Conservation (phyloP, 2,329 filamentous ascomycete species). For the Fusarium proliferatum region DNA sequence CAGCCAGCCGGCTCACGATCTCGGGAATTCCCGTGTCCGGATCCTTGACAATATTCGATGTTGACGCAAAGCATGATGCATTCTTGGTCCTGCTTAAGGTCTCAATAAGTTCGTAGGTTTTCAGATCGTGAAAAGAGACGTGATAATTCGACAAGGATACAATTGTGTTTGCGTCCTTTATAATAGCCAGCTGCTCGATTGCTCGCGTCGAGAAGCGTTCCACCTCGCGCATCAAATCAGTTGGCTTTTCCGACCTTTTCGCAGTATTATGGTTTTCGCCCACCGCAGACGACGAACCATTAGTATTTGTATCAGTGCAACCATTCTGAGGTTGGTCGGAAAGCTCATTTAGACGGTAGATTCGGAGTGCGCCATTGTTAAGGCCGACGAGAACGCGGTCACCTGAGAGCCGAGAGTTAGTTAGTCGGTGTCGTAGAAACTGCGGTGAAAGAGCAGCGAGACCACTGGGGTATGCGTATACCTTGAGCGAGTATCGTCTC, state of each 20-base stretch:
- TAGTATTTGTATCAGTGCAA: conserved; percentile 45
- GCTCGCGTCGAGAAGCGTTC: conserved; percentile 93
- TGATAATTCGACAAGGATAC: conserved; percentile 91
- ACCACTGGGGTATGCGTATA: conserved; percentile 51
- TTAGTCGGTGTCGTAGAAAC: conserved; percentile 7
- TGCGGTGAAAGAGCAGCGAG: background rate
- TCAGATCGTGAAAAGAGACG: conserved; percentile 89
- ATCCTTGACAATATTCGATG: conserved; percentile 95
- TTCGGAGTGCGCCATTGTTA: conserved; percentile 86
- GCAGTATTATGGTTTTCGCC: conserved; percentile 47
- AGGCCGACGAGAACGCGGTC: conserved; percentile 93
- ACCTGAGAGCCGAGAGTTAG: conserved; percentile 59
- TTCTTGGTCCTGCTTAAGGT: conserved; percentile 85
- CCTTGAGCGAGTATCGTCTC: conserved; percentile 94
- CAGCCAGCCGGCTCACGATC: conserved; percentile 90
- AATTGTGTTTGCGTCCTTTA: conserved; percentile 93
- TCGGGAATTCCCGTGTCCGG: conserved; percentile 86
- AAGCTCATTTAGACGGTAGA: conserved; percentile 88
- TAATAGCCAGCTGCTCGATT: conserved; percentile 92
- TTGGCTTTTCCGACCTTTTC: conserved; percentile 62
- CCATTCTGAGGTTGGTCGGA: conserved; percentile 52
- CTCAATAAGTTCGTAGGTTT: conserved; percentile 85
- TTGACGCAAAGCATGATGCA: conserved; percentile 90
- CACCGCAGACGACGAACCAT: conserved; percentile 43
- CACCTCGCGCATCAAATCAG: conserved; percentile 88